Evolutionary conservation across 371 early-diverging fungal genomes (phyloP).

Genomic region (Rhizopus sp.): DNA sequence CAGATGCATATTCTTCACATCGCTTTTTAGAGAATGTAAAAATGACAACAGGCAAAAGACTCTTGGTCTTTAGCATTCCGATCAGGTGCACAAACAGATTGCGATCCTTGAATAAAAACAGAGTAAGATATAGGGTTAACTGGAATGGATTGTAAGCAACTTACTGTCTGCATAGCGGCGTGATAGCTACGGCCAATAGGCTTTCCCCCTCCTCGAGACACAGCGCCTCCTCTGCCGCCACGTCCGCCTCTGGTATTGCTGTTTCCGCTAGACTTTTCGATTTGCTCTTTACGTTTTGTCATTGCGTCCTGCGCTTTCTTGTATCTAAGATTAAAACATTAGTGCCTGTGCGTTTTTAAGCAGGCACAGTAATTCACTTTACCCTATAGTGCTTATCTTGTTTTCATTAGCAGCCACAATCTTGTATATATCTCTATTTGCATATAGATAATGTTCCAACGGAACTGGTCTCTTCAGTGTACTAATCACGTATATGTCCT

Average conservation of each 20-base stretch:
- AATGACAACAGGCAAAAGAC: slow-evolving; percentile 91
- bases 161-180: slow-evolving; percentile 40
- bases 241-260: slow-evolving; percentile 42
- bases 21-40: slow-evolving; percentile 97
- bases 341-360: background rate
- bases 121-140: background rate
- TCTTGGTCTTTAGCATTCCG: slow-evolving; percentile 71
- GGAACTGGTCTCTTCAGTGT: slow-evolving; percentile 98
- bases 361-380: slow-evolving; percentile 5
- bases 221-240: slow-evolving; percentile 53
- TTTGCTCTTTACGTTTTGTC: slow-evolving; percentile 55
- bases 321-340: slow-evolving; percentile 44
- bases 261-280: slow-evolving; percentile 36
- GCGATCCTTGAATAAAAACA: slow-evolving; percentile 54
- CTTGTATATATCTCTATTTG: slow-evolving; percentile 79
- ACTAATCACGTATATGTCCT: slow-evolving; percentile 97
- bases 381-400: slow-evolving; percentile 43
- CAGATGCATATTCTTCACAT: slow-evolving; percentile 94
- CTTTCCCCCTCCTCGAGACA: slow-evolving; percentile 49
- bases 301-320: slow-evolving; percentile 68
- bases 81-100: slow-evolving; percentile 83
- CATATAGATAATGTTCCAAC: slow-evolving; percentile 94
- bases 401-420: slow-evolving; percentile 77
- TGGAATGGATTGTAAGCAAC: background rate
- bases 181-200: slow-evolving; percentile 45